phyloP scores from a whole-genome alignment of 352 stramenopile species.

The Globisporangium yorkense region DNA sequence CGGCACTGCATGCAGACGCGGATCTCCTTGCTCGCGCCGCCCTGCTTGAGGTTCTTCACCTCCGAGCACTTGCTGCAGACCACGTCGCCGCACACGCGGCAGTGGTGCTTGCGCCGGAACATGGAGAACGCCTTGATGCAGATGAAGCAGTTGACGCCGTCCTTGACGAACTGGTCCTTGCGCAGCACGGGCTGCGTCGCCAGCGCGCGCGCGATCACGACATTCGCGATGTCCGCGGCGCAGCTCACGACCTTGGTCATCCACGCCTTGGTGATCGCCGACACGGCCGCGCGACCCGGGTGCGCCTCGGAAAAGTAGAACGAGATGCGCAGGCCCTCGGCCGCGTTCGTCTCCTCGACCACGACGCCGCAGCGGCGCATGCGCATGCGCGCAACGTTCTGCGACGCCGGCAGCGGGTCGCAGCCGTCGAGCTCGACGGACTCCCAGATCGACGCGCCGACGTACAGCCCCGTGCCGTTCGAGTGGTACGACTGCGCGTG shows the following conservation, averaged over 20 bases:
- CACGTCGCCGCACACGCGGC: slow-evolving; percentile 77
- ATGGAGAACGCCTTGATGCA: slow-evolving; percentile 72
- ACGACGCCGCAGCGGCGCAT: slow-evolving; percentile 78
- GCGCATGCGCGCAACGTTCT: slow-evolving; percentile 76
- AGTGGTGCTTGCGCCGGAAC: slow-evolving; percentile 82
- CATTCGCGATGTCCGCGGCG: slow-evolving; percentile 56
- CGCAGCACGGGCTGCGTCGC: slow-evolving; percentile 53
- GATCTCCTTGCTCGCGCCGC: slow-evolving; percentile 61
- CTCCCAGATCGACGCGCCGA: slow-evolving; percentile 80
- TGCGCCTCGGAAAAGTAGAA: slow-evolving; percentile 76
- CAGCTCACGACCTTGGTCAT: slow-evolving; percentile 84
- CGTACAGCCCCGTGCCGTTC: slow-evolving; percentile 42
- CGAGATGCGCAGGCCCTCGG: slow-evolving; percentile 57
- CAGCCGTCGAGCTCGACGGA: slow-evolving; percentile 79
- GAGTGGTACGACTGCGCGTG: slow-evolving; percentile 49
- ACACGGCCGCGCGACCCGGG: slow-evolving; percentile 58
- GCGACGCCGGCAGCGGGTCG: slow-evolving; percentile 56
- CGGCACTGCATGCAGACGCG: slow-evolving; percentile 70
- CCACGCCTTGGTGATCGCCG: slow-evolving; percentile 66
- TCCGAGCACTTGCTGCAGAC: slow-evolving; percentile 83
- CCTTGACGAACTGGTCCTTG: slow-evolving; percentile 76
- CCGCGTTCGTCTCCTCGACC: slow-evolving; percentile 61
- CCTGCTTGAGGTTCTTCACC: slow-evolving; percentile 65
- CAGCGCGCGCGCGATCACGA: slow-evolving; percentile 60
- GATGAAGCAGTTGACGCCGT: slow-evolving; percentile 65